Evolutionary conservation across 2,329 filamentous ascomycete species (phyloP).

Genomic region (Graphium sp.): DNA sequence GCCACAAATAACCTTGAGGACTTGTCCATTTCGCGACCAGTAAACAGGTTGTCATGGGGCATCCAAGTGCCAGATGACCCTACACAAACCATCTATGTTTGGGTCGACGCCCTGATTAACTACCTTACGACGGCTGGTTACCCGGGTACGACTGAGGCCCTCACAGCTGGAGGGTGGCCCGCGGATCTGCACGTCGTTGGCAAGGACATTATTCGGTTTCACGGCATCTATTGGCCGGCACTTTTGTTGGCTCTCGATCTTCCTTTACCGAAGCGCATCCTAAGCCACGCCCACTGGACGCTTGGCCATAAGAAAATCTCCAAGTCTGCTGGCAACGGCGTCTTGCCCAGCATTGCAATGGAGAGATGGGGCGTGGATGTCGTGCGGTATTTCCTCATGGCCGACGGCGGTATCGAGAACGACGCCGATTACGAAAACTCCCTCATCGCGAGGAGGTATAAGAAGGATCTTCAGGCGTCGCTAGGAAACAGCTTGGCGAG

Average conservation of each 20-base stretch:
- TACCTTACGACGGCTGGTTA: constrained; percentile 84
- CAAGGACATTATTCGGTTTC: constrained; percentile 93
- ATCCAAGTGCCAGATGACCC: constrained; percentile 74
- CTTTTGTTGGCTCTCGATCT: constrained; percentile 79
- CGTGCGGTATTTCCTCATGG: constrained; percentile 77
- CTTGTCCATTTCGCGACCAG: constrained; percentile 74
- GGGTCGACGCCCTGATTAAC: constrained; percentile 91
- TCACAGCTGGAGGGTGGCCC: constrained; percentile 63
- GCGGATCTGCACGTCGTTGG: constrained; percentile 85
- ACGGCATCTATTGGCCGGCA: constrained; percentile 96
- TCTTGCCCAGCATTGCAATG: constrained; percentile 84
- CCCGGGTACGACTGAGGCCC: constrained; percentile 48
- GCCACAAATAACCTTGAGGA: constrained; percentile 69
- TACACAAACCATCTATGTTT: constrained; percentile 89
- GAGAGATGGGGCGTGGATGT: constrained; percentile 77
- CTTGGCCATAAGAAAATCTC: constrained; percentile 89
- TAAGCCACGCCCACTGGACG: constrained; percentile 93
- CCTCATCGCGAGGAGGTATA: constrained; percentile 59
- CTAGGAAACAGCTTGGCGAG: constrained; percentile 69
- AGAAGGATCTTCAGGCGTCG: constrained; percentile 58
- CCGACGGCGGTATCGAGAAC: constrained; percentile 57
- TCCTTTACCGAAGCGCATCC: constrained; percentile 58
- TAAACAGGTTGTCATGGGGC: constrained; percentile 67
- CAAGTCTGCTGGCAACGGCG: constrained; percentile 86
- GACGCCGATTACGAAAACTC: constrained; percentile 79